phyloP scores from a whole-genome alignment of 139 green algal genomes.

The Tetradesmus lagerheimii region DNA sequence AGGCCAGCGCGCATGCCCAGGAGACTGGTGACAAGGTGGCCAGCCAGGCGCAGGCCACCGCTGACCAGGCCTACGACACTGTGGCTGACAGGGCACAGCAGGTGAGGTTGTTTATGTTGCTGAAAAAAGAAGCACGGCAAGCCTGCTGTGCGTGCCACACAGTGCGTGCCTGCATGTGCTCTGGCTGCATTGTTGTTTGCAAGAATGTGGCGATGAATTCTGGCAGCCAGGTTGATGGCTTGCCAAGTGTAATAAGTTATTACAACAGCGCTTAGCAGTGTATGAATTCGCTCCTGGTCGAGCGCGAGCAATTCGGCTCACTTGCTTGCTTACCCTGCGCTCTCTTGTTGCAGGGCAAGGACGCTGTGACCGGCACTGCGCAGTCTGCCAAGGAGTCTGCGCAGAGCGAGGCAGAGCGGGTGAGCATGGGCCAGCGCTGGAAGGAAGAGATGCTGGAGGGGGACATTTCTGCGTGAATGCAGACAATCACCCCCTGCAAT shows the following conservation, averaged over 20 bases:
- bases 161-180: too few species aligned
- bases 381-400: slow-evolving; percentile 35
- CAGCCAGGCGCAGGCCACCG: background rate
- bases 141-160: too few species aligned
- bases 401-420: slow-evolving; percentile 16
- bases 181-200: too few species aligned
- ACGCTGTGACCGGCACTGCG: background rate
- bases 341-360: slow-evolving; percentile 44
- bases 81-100: slow-evolving; percentile 27
- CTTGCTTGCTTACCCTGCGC: too few species aligned
- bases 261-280: too few species aligned
- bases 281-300: too few species aligned
- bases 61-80: background rate
- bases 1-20: background rate
- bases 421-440: slow-evolving; percentile 6
- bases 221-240: too few species aligned
- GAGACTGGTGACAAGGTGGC: slow-evolving; percentile 8
- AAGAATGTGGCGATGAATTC: too few species aligned
- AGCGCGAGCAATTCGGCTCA: too few species aligned
- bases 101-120: background rate
- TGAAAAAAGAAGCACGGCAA: too few species aligned
- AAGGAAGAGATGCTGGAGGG: background rate
- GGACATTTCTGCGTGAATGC: background rate
- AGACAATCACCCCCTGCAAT: background rate
- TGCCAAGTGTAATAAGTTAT: too few species aligned